Percentiles rank a stretch among this genome's conserved stretches.
Evolutionary conservation across 2,329 filamentous ascomycete species (phyloP).

Genomic region (Epichloe aotearoae): DNA sequence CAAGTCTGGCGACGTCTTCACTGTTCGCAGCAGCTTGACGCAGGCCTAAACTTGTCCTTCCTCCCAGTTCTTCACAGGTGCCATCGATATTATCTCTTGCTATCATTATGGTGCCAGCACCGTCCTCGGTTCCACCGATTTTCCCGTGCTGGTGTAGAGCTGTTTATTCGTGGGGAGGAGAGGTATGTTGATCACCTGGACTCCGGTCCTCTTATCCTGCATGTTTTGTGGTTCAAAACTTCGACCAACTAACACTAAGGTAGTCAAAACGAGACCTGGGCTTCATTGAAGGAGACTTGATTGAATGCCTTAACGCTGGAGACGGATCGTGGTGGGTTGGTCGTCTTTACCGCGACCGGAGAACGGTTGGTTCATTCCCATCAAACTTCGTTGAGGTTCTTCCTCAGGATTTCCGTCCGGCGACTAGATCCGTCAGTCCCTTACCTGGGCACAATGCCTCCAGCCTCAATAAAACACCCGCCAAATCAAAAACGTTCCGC

Average conservation of each 20-base stretch:
- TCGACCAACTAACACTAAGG: not conserved
- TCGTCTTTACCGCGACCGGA: constrained; percentile 73
- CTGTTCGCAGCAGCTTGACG: not conserved
- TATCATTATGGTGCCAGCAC: constrained; percentile 37
- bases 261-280: constrained; percentile 85
- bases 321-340: constrained; percentile 99
- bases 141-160: constrained; percentile 90
- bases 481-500: constrained; percentile 50
- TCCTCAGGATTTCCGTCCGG: constrained; percentile 71
- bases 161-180: constrained; percentile 87
- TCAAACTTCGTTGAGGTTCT: constrained; percentile 95
- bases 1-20: not conserved
- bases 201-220: not conserved
- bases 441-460: constrained; percentile 43
- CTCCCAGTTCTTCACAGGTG: not conserved
- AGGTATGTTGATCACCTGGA: constrained; percentile 32
- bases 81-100: not conserved
- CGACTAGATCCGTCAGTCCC: constrained; percentile 46
- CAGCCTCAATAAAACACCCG: constrained; percentile 38
- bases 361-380: constrained; percentile 85
- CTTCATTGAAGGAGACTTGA: constrained; percentile 94
- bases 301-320: constrained; percentile 94
- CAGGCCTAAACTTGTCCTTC: not conserved
- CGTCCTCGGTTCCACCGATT: constrained; percentile 53
- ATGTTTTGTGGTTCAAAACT: not conserved